These are phyloP conservation scores for Sindora glabra DNA, from an alignment of 306 rosid species.

Conservation along the genomic window DNA sequence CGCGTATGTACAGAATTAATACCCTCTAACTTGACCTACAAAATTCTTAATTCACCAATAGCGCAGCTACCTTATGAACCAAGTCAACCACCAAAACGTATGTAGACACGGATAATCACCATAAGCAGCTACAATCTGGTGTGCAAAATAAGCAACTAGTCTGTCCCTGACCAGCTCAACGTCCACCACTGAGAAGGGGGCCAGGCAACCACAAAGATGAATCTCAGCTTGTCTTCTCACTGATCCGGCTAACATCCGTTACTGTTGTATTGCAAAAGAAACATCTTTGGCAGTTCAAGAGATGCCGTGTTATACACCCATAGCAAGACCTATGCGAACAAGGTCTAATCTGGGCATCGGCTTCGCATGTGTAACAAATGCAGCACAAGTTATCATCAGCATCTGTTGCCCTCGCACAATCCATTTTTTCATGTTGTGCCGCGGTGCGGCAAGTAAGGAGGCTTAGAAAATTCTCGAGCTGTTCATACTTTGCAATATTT, in stretches of 20 bases:
- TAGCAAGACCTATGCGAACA: slow-evolving; percentile 85
- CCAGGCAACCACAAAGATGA: slow-evolving; percentile 17
- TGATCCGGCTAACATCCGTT: slow-evolving; percentile 41
- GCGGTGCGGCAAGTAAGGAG: slow-evolving; percentile 54
- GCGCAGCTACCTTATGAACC: slow-evolving; percentile 9
- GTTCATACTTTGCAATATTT: slow-evolving; percentile 44
- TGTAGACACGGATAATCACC: neutral
- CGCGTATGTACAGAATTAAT: slow-evolving; percentile 76
- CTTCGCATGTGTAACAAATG: slow-evolving; percentile 72
- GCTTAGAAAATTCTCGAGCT: slow-evolving; percentile 65
- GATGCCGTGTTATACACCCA: slow-evolving; percentile 94
- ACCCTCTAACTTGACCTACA: slow-evolving; percentile 52
- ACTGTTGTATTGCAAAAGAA: slow-evolving; percentile 95
- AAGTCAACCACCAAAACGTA: neutral
- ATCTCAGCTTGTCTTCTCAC: slow-evolving; percentile 29
- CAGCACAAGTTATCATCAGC: slow-evolving; percentile 64
- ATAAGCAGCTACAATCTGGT: slow-evolving; percentile 8
- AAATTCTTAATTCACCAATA: slow-evolving; percentile 43
- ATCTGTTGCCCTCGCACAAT: slow-evolving; percentile 32
- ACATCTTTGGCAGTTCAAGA: slow-evolving; percentile 93
- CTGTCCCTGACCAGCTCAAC: slow-evolving; percentile 13
- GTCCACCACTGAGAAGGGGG: slow-evolving; percentile 6
- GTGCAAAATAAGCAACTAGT: slow-evolving; percentile 2
- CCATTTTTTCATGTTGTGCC: slow-evolving; percentile 30
- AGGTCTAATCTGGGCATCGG: slow-evolving; percentile 65